phyloP scores from a whole-genome alignment of 2,329 filamentous ascomycete genomes.

The Xenoacremonium recifei region DNA sequence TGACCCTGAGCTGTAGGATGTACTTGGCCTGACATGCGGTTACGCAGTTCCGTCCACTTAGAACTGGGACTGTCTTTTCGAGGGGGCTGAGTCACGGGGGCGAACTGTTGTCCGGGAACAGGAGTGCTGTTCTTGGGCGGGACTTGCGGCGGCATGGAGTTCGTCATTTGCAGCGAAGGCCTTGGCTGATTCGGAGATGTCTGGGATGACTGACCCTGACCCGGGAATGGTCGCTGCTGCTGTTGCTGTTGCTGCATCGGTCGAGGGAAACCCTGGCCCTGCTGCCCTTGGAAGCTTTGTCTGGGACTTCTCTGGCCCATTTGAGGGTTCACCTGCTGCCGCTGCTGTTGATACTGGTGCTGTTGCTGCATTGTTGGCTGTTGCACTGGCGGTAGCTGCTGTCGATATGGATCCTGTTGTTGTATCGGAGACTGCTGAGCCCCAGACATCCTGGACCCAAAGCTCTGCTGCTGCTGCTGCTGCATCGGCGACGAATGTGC shows the following conservation, averaged over 20 bases:
- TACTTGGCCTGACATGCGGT: slow-evolving; percentile 31
- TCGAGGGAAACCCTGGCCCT: too few species aligned
- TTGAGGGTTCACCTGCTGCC: slow-evolving; percentile 11
- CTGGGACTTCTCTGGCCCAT: background rate
- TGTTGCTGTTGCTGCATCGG: background rate
- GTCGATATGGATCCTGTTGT: background rate
- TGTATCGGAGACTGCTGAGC: background rate
- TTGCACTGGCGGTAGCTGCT: background rate
- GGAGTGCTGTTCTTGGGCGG: slow-evolving; percentile 12
- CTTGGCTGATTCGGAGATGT: slow-evolving; percentile 9
- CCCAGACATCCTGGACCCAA: slow-evolving; percentile 8
- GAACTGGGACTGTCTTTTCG: slow-evolving; percentile 23
- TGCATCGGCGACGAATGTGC: slow-evolving; percentile 14
- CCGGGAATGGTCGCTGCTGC: slow-evolving; percentile 9
- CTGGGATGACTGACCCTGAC: slow-evolving; percentile 12
- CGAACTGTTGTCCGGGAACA: slow-evolving; percentile 7
- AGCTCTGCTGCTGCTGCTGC: slow-evolving; percentile 13
- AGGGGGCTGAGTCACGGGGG: slow-evolving; percentile 6
- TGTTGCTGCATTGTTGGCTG: background rate
- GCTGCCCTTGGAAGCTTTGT: background rate
- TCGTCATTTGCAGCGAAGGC: slow-evolving; percentile 16
- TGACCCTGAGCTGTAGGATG: slow-evolving; percentile 17
- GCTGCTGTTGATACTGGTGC: slow-evolving; percentile 1
- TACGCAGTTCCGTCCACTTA: slow-evolving; percentile 34
- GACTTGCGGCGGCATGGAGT: slow-evolving; percentile 8